Percentiles rank a stretch among this genome's conserved stretches.
phyloP scores from a whole-genome alignment of 805 yeast species.

The Lipomyces sp. region DNA sequence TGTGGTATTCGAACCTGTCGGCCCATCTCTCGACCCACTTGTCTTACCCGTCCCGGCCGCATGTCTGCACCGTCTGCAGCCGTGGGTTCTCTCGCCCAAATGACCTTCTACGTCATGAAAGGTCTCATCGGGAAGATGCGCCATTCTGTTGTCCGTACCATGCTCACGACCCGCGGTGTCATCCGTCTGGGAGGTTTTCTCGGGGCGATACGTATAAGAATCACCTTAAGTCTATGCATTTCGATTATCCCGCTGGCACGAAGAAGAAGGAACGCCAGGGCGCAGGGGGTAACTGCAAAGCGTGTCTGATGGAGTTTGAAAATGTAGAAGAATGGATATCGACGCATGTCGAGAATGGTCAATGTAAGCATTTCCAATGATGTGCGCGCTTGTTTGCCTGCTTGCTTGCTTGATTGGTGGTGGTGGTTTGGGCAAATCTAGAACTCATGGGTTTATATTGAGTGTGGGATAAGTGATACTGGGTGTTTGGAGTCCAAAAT shows the following conservation, averaged over 20 bases:
- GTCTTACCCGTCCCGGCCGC: conserved; percentile 74
- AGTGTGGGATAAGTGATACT: no score
- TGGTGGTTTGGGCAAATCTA: not conserved
- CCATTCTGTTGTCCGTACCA: conserved; percentile 83
- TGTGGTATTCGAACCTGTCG: conserved; percentile 75
- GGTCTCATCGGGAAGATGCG: conserved; percentile 80
- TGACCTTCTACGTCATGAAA: conserved; percentile 82
- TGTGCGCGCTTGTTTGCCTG: not conserved
- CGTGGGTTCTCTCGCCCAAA: conserved; percentile 89
- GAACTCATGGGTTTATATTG: not conserved
- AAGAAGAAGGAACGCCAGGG: conserved; percentile 72
- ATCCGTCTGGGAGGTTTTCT: conserved; percentile 80
- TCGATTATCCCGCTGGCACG: conserved; percentile 85
- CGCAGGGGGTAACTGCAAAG: conserved; percentile 75
- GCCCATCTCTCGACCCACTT: conserved; percentile 82
- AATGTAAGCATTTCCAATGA: conserved; percentile 9
- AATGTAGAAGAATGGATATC: conserved; percentile 81
- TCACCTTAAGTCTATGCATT: conserved; percentile 87
- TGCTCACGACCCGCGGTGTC: conserved; percentile 56
- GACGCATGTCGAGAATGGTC: conserved; percentile 62
- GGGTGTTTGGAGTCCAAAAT: no score
- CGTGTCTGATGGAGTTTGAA: conserved; percentile 67
- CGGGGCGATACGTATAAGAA: conserved; percentile 92
- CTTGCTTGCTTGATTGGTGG: not conserved
- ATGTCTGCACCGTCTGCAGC: conserved; percentile 73